These are phyloP conservation scores for Mesotaenium endlicherianum DNA, from an alignment of 139 green algal genomes.

Conservation along the genomic window DNA sequence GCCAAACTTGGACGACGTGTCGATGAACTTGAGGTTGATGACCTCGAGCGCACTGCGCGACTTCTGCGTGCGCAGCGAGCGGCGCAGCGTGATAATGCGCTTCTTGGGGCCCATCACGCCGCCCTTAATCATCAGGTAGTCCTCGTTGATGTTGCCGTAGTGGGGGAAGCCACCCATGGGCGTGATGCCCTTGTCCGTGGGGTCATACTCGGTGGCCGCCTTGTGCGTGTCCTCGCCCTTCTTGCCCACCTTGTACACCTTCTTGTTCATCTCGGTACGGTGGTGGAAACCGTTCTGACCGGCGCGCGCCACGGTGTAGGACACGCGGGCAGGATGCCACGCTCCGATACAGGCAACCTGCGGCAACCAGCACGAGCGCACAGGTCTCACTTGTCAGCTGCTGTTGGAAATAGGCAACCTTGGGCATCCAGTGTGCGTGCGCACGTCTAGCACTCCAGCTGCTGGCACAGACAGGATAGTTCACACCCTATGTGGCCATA, in stretches of 20 bases:
- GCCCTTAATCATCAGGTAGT: constrained; percentile 99
- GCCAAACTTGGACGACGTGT: constrained; percentile 98
- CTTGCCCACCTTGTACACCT: constrained; percentile 99
- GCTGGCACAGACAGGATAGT: too few relatives aligned
- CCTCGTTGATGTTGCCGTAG: constrained; percentile 94
- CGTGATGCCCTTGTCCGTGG: constrained; percentile 97
- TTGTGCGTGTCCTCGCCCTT: constrained; percentile 74
- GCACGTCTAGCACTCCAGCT: too few relatives aligned
- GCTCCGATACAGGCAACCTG: constrained; percentile 92
- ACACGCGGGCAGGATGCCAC: constrained; percentile 96
- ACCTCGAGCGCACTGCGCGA: constrained; percentile 85
- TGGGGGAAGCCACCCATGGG: constrained; percentile 99
- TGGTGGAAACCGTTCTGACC: constrained; percentile 98
- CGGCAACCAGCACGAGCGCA: too few relatives aligned
- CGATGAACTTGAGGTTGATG: constrained; percentile 96
- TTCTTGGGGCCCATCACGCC: constrained; percentile 87
- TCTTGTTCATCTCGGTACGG: constrained; percentile 99
- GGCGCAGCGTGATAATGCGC: constrained; percentile 92
- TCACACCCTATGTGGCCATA: too few relatives aligned
- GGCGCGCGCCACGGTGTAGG: constrained; percentile 91
- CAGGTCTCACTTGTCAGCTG: too few relatives aligned
- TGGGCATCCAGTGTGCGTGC: too few relatives aligned
- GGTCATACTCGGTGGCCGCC: constrained; percentile 91
- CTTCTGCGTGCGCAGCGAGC: constrained; percentile 83
- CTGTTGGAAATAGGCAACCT: too few relatives aligned